Evolutionary conservation across 257 asterid genomes (phyloP).

Genomic region (Solanum etuberosum): DNA sequence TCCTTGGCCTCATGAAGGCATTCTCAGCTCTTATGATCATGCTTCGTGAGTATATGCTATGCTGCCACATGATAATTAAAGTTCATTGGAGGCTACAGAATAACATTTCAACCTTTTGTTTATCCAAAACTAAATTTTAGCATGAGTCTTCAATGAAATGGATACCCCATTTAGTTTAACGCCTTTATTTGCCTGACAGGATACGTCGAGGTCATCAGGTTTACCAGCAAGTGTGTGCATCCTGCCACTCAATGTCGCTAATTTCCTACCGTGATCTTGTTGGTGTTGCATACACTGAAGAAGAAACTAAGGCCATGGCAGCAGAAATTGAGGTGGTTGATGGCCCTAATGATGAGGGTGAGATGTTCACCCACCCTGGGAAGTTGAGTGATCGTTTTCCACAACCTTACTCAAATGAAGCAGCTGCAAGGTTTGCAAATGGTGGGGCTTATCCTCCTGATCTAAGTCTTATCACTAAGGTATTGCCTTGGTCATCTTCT

Average conservation of each 20-base stretch:
- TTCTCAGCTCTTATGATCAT: constrained; percentile 53
- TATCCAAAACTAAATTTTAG: not conserved
- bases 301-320: not conserved
- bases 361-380: not conserved
- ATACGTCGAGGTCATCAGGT: constrained; percentile 50
- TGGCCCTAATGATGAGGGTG: not conserved
- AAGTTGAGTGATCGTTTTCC: not conserved
- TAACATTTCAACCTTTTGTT: not conserved
- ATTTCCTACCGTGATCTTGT: not conserved
- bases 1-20: constrained; percentile 68
- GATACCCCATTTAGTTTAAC: not conserved
- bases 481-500: not conserved
- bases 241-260: not conserved
- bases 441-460: not conserved
- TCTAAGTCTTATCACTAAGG: not conserved
- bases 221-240: not conserved
- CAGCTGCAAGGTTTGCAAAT: not conserved
- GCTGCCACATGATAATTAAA: not conserved
- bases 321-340: not conserved
- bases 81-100: not conserved
- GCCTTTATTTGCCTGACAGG: constrained; percentile 14
- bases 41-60: constrained; percentile 42
- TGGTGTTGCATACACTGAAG: not conserved
- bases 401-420: not conserved
- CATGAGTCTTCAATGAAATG: not conserved